Base-by-base conservation (phyloP, 2,329 filamentous ascomycete genomes). In the Exophiala mesophila region DNA sequence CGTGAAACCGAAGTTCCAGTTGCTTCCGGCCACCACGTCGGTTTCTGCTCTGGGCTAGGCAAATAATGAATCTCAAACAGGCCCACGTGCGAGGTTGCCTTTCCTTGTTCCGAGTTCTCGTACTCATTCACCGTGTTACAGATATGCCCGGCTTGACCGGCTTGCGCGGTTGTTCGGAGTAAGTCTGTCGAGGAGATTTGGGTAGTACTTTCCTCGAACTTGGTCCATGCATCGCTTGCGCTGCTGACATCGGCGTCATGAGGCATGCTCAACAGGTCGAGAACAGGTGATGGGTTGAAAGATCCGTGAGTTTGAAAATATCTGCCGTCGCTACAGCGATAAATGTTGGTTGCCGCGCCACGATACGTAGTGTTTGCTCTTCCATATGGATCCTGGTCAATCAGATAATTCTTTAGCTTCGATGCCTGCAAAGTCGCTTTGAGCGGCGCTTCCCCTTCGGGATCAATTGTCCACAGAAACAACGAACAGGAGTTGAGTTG, bases 291-390 rank as follows among this genome's bases (percentile, higher is more conserved):
- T 0, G 69, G 65, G 41, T 74, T 71, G 65, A 72, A 66, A 28
- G 5, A 45, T 29, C 70, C 70, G 46, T 73, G 70, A 2, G 67
- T 32, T 50, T 73, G 70, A 50, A 69, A 73, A 49, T 60, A 72
- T n/a, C 64, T 50, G 1, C 58, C 63, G 44, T 73, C 69, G 40
- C 63, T 65, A 12, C 63, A 67, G 15, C 59, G 55, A 49, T 72
- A 73, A 29, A 73, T 70, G 40, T 71, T 72, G 0, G 70, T 37
- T 5, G 33, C 43, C 4, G 33, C 33, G 3, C 16, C 15, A 12
- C 43, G 37, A 18, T 46, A 34, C 15, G n/a, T n/a, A n/a, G n/a
- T n/a, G n/a, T n/a, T n/a, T n/a, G n/a, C n/a, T n/a, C n/a, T n/a
- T n/a, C n/a, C n/a, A n/a, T n/a, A n/a, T n/a, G n/a, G n/a, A n/a